Evolutionary conservation across 306 rosid genomes (phyloP).

Genomic region (Ceratonia siliqua): DNA sequence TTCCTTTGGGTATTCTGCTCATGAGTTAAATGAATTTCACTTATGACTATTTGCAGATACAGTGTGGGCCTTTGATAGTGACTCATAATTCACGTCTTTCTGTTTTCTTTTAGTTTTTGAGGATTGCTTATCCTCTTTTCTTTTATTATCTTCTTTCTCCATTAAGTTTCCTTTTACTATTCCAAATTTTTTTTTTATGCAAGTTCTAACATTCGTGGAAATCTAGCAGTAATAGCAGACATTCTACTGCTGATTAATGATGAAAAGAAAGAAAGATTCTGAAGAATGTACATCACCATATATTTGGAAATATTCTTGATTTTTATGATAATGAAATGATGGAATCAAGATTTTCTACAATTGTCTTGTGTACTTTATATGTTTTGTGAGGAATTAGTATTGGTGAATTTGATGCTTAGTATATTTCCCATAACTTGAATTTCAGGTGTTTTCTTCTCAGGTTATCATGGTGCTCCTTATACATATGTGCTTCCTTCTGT

Average conservation of each 20-base stretch:
- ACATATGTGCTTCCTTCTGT: slow-evolving; percentile 59
- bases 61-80: background rate
- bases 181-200: too few species aligned
- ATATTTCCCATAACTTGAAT: slow-evolving; percentile 42
- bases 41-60: background rate
- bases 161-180: background rate
- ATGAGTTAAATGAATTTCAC: background rate
- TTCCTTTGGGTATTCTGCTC: background rate
- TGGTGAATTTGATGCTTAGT: slow-evolving; percentile 35
- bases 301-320: background rate
- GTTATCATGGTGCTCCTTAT: slow-evolving; percentile 52
- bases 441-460: slow-evolving; percentile 51
- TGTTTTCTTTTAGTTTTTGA: background rate
- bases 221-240: slow-evolving; percentile 2
- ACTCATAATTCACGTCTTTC: background rate
- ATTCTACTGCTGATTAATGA: background rate
- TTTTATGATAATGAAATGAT: slow-evolving; percentile 17
- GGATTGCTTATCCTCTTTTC: background rate
- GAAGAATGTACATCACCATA: background rate
- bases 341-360: slow-evolving; percentile 9
- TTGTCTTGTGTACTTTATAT: background rate
- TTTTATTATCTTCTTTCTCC: background rate
- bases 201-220: background rate
- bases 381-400: slow-evolving; percentile 17
- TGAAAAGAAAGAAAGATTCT: background rate